These are phyloP conservation scores for Beverwykella pulmonaria DNA, from an alignment of 495 filamentous ascomycete species.

Conservation along the genomic window DNA sequence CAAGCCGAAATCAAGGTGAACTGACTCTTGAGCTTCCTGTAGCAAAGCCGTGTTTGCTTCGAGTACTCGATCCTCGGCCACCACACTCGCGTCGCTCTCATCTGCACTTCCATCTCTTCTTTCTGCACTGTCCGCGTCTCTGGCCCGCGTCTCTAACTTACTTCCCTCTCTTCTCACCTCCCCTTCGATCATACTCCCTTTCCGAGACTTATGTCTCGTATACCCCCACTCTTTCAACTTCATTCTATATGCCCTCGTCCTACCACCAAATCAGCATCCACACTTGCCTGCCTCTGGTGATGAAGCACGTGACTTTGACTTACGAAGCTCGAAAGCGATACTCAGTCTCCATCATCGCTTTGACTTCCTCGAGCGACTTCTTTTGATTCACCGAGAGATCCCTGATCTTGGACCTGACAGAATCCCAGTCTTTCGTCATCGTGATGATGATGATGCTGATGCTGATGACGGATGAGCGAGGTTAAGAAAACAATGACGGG, in stretches of 20 bases:
- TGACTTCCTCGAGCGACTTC: conserved; percentile 31
- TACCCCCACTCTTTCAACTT: conserved; percentile 37
- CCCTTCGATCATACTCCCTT: neutral
- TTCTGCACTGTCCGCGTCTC: neutral
- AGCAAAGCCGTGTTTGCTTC: conserved; percentile 1
- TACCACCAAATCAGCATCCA: conserved; percentile 3
- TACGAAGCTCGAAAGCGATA: conserved; percentile 32
- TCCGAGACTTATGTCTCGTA: conserved; percentile 10
- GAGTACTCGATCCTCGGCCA: neutral
- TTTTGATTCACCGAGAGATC: conserved; percentile 31
- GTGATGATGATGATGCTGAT: neutral
- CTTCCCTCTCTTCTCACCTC: neutral
- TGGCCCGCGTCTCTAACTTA: neutral
- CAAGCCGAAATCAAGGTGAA: neutral
- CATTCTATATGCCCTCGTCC: conserved; percentile 36
- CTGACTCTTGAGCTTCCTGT: conserved; percentile 11
- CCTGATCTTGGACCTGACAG: conserved; percentile 20
- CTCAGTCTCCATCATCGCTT: conserved; percentile 27
- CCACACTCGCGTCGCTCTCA: neutral
- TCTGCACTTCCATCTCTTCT: neutral
- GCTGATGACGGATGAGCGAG: neutral
- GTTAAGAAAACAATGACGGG: neutral
- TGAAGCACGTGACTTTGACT: conserved; percentile 16
- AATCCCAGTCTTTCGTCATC: conserved; percentile 38
- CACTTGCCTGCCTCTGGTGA: neutral